Percentiles rank a stretch among this genome's conserved stretches.
These are phyloP conservation scores for Phyllosticta capitalensis DNA, from an alignment of 2,329 filamentous ascomycete species.

Conservation along the genomic window DNA sequence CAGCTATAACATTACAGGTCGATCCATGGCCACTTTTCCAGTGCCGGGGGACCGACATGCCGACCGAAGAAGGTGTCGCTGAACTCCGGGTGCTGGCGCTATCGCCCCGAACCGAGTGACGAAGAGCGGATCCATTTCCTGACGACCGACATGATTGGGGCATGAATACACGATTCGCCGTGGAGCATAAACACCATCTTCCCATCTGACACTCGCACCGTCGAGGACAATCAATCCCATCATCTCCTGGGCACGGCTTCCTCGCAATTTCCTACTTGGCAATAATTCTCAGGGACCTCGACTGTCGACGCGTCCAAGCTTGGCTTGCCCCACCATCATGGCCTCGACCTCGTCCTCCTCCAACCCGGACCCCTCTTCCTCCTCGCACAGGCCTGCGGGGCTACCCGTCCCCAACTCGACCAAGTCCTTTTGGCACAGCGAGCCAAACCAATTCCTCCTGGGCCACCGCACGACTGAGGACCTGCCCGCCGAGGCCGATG, in stretches of 20 bases:
- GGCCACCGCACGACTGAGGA: slow-evolving; percentile 58
- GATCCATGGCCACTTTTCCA: not conserved
- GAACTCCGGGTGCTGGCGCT: not conserved
- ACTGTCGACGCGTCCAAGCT: not conserved
- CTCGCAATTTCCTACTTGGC: not conserved
- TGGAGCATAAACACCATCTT: not conserved
- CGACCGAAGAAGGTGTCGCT: not conserved
- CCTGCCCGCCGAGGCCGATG: slow-evolving; percentile 52
- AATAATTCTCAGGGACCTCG: not conserved
- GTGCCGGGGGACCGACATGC: not conserved
- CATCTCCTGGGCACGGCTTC: not conserved
- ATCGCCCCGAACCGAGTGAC: not conserved
- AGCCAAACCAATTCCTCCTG: slow-evolving; percentile 54
- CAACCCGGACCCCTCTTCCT: not conserved
- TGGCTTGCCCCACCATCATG: not conserved
- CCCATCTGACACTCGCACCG: not conserved
- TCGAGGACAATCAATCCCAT: not conserved
- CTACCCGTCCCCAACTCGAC: slow-evolving; percentile 55
- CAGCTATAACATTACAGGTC: not conserved
- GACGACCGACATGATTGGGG: not conserved
- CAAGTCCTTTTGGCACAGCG: slow-evolving; percentile 63
- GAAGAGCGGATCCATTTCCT: not conserved
- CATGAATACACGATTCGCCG: not conserved
- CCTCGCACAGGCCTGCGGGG: slow-evolving; percentile 18
- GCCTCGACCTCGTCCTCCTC: not conserved